These are phyloP conservation scores for Exophiala oligosperma DNA, from an alignment of 2,329 filamentous ascomycete genomes.

Conservation along the genomic window DNA sequence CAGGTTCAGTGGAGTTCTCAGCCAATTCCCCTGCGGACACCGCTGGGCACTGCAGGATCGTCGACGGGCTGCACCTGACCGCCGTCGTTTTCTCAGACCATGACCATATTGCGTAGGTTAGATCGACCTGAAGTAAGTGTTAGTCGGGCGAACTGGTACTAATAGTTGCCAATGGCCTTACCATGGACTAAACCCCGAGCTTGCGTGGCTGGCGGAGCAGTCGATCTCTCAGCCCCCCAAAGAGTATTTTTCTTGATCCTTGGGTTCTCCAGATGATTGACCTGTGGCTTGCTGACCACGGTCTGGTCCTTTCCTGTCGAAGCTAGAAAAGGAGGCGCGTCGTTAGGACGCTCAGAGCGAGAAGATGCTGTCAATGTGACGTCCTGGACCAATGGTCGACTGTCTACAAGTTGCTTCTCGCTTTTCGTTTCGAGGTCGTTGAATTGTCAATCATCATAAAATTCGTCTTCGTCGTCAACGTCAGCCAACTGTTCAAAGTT, in stretches of 20 bases:
- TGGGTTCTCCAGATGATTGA: slow-evolving; percentile 10
- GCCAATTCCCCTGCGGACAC: background rate
- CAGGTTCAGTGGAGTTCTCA: slow-evolving; percentile 1
- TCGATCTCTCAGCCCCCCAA: slow-evolving; percentile 21
- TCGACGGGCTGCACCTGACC: slow-evolving; percentile 6
- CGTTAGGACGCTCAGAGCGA: slow-evolving; percentile 22
- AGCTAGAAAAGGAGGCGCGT: slow-evolving; percentile 21
- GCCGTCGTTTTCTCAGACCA: slow-evolving; percentile 23
- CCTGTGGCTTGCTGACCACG: slow-evolving; percentile 8
- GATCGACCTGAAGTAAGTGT: slow-evolving; percentile 23
- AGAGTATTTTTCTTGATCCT: slow-evolving; percentile 4
- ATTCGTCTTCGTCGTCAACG: slow-evolving; percentile 80
- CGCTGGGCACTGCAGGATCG: background rate
- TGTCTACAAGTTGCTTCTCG: slow-evolving; percentile 78
- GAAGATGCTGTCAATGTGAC: slow-evolving; percentile 33
- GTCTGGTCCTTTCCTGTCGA: slow-evolving; percentile 1
- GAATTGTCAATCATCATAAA: slow-evolving; percentile 66
- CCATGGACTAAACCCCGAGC: slow-evolving; percentile 28
- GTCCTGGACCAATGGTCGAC: background rate
- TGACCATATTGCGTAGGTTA: slow-evolving; percentile 28
- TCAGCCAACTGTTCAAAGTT: slow-evolving; percentile 99
- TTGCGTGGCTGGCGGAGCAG: slow-evolving; percentile 27
- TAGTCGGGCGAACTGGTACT: slow-evolving; percentile 4
- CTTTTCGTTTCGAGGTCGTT: slow-evolving; percentile 37
- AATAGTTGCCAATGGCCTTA: slow-evolving; percentile 15